A percentile compares a stretch with the other conserved stretches of the same genome.
Conservation (phyloP, 75 land plant genomes). For the Sequoia sempervirens region DNA sequence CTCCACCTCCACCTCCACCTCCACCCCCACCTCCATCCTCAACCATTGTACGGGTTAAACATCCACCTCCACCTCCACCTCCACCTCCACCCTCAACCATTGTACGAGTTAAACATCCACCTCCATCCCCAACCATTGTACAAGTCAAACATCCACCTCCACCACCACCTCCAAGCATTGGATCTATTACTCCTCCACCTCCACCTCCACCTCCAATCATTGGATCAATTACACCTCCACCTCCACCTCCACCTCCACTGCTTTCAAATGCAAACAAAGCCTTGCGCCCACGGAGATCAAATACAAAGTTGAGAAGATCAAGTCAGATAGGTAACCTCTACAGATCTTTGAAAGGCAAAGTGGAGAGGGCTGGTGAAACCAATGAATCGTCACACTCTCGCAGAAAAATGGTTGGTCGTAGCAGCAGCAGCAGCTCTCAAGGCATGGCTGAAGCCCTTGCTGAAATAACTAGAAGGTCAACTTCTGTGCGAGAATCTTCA, state of each 20-base stretch:
- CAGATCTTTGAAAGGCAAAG: conserved; percentile 49
- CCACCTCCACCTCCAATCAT: conserved; percentile 13
- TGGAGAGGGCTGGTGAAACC: conserved; percentile 37
- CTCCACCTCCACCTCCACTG: conserved; percentile 37
- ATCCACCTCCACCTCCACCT: conserved; percentile 5
- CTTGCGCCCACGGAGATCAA: conserved; percentile 23
- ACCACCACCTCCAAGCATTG: conserved; percentile 19
- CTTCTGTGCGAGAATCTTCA: not conserved
- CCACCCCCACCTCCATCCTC: conserved; percentile 21
- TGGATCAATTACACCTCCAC: conserved; percentile 10
- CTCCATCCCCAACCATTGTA: no score
- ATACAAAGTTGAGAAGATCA: conserved; percentile 57
- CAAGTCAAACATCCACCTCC: no score
- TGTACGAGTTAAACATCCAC: not conserved
- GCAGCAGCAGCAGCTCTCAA: conserved; percentile 14
- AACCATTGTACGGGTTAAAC: not conserved
- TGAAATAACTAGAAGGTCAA: conserved; percentile 65
- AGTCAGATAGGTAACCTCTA: conserved; percentile 57
- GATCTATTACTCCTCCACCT: not conserved
- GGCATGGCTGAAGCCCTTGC: conserved; percentile 76
- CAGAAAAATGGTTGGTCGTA: conserved; percentile 11
- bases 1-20: conserved; percentile 8
- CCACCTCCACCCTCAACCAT: conserved; percentile 21
- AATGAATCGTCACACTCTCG: conserved; percentile 18
- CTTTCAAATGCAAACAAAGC: conserved; percentile 21